Conservation (phyloP, 805 yeast species). For the Kluyveromyces lactis region DNA sequence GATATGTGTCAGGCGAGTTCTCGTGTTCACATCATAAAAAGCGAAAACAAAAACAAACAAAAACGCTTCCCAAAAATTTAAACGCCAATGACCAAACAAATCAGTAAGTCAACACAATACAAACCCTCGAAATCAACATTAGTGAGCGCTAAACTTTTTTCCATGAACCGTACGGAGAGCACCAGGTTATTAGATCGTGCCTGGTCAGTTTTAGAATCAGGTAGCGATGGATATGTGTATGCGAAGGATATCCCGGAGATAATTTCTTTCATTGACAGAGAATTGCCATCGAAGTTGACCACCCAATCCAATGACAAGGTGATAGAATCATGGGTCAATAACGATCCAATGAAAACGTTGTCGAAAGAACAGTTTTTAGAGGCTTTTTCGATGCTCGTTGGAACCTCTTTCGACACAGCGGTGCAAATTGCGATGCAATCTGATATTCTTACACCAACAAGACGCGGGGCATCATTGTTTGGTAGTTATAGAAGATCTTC, state of each 20-base stretch:
- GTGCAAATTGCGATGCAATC: slow-evolving; percentile 12
- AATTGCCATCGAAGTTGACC: neutral
- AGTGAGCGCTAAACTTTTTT: too few relatives aligned
- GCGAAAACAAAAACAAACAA: neutral
- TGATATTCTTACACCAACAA: slow-evolving; percentile 9
- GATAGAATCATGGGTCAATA: slow-evolving; percentile 3
- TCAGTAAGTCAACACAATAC: too few relatives aligned
- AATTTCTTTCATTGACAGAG: slow-evolving; percentile 12
- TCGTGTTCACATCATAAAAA: too few relatives aligned
- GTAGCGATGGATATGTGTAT: slow-evolving; percentile 17
- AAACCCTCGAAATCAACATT: too few relatives aligned
- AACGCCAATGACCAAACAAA: neutral
- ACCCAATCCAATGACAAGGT: slow-evolving; percentile 1
- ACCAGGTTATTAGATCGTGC: slow-evolving; percentile 15
- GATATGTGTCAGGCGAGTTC: too few relatives aligned
- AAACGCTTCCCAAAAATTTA: neutral
- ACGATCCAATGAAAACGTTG: slow-evolving; percentile 13
- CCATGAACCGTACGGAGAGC: slow-evolving; percentile 6
- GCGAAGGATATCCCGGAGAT: slow-evolving; percentile 23
- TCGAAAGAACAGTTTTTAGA: slow-evolving; percentile 27
- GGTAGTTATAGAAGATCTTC: slow-evolving; percentile 3
- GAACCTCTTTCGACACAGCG: slow-evolving; percentile 26
- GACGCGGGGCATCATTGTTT: slow-evolving; percentile 1
- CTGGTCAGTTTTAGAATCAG: slow-evolving; percentile 20
- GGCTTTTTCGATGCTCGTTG: slow-evolving; percentile 26